Evolutionary conservation across 1,284 basidiomycete genomes (phyloP).

Genomic region (Austropuccinia psidii): DNA sequence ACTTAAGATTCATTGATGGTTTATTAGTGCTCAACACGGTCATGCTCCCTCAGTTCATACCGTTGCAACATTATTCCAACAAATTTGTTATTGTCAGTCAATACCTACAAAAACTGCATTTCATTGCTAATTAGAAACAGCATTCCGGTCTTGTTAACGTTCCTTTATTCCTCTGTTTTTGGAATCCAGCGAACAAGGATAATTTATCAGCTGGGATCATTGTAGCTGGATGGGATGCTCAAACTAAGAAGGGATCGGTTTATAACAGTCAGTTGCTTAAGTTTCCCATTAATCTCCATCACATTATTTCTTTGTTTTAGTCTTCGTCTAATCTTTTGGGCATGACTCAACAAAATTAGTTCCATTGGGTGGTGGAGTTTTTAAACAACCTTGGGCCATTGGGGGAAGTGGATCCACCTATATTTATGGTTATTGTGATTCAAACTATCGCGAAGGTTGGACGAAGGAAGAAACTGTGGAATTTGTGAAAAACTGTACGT

Average conservation of each 20-base stretch:
- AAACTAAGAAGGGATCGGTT: slow-evolving; percentile 80
- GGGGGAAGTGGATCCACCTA: slow-evolving; percentile 97
- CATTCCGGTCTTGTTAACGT: background rate
- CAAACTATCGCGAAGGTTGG: slow-evolving; percentile 95
- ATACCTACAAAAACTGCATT: background rate
- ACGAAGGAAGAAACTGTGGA: slow-evolving; percentile 78
- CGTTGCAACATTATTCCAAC: slow-evolving; percentile 77
- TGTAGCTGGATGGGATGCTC: slow-evolving; percentile 89
- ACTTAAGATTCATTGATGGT: background rate
- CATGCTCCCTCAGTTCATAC: slow-evolving; percentile 69
- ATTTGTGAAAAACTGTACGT: slow-evolving; percentile 92
- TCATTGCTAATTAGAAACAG: background rate
- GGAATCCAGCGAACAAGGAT: slow-evolving; percentile 41
- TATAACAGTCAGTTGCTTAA: slow-evolving; percentile 60
- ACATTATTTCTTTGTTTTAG: slow-evolving; percentile 45
- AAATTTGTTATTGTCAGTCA: slow-evolving; percentile 67
- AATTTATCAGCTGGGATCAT: slow-evolving; percentile 85
- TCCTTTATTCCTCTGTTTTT: background rate
- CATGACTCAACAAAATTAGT: slow-evolving; percentile 46
- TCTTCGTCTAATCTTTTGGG: background rate
- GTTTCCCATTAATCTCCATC: slow-evolving; percentile 44
- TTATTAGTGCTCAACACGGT: slow-evolving; percentile 57
- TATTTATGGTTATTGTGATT: slow-evolving; percentile 98
- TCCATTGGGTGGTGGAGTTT: slow-evolving; percentile 83
- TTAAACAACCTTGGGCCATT: slow-evolving; percentile 93